Base-by-base conservation (phyloP, 2,329 filamentous ascomycete species). In the Teratosphaeria gauchensis region DNA sequence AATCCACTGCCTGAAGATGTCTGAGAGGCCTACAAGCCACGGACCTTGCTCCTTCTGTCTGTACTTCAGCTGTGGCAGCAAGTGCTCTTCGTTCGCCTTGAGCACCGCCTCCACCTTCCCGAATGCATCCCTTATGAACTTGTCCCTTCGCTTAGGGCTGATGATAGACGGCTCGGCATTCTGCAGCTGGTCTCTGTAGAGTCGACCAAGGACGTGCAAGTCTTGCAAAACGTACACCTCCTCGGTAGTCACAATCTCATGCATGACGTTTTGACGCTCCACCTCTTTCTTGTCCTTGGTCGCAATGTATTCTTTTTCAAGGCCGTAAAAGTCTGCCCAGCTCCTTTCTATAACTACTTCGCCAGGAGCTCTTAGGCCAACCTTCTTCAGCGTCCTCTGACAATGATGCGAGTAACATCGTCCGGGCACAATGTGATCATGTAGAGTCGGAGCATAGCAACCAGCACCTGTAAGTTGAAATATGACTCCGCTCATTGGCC, bases 1-100 rank as follows among this genome's bases (percentile, higher is more conserved):
- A 62, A 97, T 96, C 94, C 94, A 99, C 75, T 99, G 94, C 59
- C 94, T 82, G 78, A 99, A 97, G 55, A 99, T 90, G 69, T 97
- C 94, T 71, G 92, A 96, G 75, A 96, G 96, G 2, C 94, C 94
- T 12, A 84, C 80, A 59, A 99, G 87, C 85, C 91, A 99, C 0
- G 94, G 94, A 0, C 94, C 94, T 75, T 99, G 92, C 71, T 97
- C 94, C 68, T 94, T 89, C 72, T 99, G 94, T 30, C 94, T 85
- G 71, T 97, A 99, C 70, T 97, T 97, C 67, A 99, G 82, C 72
- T 96, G 92, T 1, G 92, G 88, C 28, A 99, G 77, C 21, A 99
- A 82, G 71, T 94, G 87, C 62, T 96, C 92, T 72, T 95, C 94
- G 73, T 97, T 97, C 66, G 92, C 90, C 64, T 87, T 85, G 69